Evolutionary conservation across 2,329 filamentous ascomycete species (phyloP).

Genomic region (Cordyceps cateniannulata): DNA sequence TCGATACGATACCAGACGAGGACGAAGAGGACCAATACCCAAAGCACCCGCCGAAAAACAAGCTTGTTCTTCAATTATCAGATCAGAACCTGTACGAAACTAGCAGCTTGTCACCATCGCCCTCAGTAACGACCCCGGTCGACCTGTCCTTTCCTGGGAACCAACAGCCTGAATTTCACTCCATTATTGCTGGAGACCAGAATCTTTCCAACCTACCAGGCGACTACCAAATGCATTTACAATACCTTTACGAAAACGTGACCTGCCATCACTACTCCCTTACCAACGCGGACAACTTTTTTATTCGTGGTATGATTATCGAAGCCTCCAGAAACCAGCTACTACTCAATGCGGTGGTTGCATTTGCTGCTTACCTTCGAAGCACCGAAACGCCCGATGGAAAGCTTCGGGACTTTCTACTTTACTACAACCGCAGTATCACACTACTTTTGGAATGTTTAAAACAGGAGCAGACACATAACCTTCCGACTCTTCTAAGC

Average conservation of each 20-base stretch:
- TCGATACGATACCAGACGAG: slow-evolving; percentile 50
- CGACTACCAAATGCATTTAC: slow-evolving; percentile 71
- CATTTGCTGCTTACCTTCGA: slow-evolving; percentile 82
- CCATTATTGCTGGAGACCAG: slow-evolving; percentile 14
- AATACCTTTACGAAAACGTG: slow-evolving; percentile 72
- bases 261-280: slow-evolving; percentile 79
- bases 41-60: slow-evolving; percentile 20
- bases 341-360: slow-evolving; percentile 77
- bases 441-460: slow-evolving; percentile 66
- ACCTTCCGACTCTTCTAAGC: slow-evolving; percentile 70
- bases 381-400: slow-evolving; percentile 64
- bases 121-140: slow-evolving; percentile 33
- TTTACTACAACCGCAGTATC: slow-evolving; percentile 87
- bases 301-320: slow-evolving; percentile 63
- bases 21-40: slow-evolving; percentile 33
- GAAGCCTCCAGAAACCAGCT: slow-evolving; percentile 70
- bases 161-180: slow-evolving; percentile 21
- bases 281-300: slow-evolving; percentile 64
- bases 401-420: slow-evolving; percentile 73
- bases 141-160: not conserved
- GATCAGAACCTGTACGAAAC: slow-evolving; percentile 48
- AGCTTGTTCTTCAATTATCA: slow-evolving; percentile 40
- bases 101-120: slow-evolving; percentile 47
- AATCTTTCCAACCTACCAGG: slow-evolving; percentile 55
- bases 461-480: slow-evolving; percentile 63